Percentiles rank a stretch among this genome's conserved stretches.
Conservation (phyloP, 768 basidiomycete species). For the Myochromella boudieri region DNA sequence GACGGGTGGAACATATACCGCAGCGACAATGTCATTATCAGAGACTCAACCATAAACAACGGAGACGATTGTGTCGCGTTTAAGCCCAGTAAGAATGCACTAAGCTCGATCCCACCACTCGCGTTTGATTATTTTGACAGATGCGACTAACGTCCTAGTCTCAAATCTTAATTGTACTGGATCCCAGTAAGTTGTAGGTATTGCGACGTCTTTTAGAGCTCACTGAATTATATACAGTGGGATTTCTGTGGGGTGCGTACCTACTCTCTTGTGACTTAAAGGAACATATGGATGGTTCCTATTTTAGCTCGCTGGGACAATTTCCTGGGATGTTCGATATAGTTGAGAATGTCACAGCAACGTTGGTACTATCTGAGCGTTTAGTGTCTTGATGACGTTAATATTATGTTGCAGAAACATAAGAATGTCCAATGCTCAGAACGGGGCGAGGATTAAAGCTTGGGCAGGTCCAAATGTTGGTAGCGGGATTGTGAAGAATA, state of each 20-base stretch:
- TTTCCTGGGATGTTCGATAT: constrained; percentile 55
- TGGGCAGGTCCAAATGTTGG: constrained; percentile 63
- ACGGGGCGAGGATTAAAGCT: constrained; percentile 69
- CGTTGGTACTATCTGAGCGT: constrained; percentile 26
- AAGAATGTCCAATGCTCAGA: constrained; percentile 60
- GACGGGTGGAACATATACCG: constrained; percentile 70
- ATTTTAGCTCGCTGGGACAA: constrained; percentile 55
- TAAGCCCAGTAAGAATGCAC: constrained; percentile 46
- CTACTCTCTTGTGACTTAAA: background rate
- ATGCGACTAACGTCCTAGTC: constrained; percentile 58
- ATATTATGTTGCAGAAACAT: constrained; percentile 40
- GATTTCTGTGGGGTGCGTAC: constrained; percentile 47
- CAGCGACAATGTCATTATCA: constrained; percentile 47
- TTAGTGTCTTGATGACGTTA: background rate
- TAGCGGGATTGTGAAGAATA: constrained; percentile 55
- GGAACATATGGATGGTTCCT: background rate
- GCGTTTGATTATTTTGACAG: constrained; percentile 11
- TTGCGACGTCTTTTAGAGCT: too few relatives aligned
- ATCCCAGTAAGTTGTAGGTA: constrained; percentile 47
- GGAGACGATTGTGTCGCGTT: constrained; percentile 63
- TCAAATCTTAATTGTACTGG: constrained; percentile 58
- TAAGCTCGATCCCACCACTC: background rate
- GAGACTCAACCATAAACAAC: constrained; percentile 51
- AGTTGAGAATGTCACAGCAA: constrained; percentile 57
- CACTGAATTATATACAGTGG: constrained; percentile 42